Percentiles rank a stretch among this genome's conserved stretches.
Conservation (phyloP, 768 basidiomycete genomes). For the Hypholoma fasciculare region DNA sequence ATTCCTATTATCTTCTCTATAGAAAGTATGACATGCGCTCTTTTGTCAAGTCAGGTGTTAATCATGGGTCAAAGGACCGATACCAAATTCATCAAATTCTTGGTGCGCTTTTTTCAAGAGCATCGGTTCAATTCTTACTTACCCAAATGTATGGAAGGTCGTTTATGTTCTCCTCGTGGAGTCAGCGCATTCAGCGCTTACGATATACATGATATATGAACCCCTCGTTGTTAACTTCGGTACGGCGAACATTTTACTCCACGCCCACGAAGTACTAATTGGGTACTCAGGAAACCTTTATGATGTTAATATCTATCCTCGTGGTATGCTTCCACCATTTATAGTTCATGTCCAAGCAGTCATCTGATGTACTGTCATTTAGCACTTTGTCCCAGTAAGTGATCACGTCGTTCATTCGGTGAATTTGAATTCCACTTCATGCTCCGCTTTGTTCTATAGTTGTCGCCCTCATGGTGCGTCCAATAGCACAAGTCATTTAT, state of each 20-base stretch:
- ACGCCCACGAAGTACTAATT: neutral
- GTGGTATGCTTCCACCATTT: neutral
- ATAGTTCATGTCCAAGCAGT: neutral
- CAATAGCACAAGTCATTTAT: neutral
- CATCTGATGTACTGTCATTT: neutral
- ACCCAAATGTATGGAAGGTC: conserved; percentile 13
- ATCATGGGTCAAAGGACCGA: conserved; percentile 7
- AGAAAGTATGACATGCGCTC: neutral
- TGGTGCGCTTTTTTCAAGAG: conserved; percentile 5
- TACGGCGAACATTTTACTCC: neutral
- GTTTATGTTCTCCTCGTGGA: conserved; percentile 24
- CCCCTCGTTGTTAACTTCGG: conserved; percentile 22
- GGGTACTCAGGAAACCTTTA: neutral
- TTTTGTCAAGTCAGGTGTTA: neutral
- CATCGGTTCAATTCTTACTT: neutral
- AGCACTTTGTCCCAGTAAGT: conserved; percentile 3
- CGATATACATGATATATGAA: conserved; percentile 23
- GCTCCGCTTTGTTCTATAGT: neutral
- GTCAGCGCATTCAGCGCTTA: conserved; percentile 19
- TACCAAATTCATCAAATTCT: conserved; percentile 8
- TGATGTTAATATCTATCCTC: neutral
- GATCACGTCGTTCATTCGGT: neutral
- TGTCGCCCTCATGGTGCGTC: conserved; percentile 4
- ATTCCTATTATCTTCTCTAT: conserved; percentile 3
- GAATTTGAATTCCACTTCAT: neutral